Conservation (phyloP, 2,329 filamentous ascomycete genomes). For the Neopestalotiopsis clavispora region DNA sequence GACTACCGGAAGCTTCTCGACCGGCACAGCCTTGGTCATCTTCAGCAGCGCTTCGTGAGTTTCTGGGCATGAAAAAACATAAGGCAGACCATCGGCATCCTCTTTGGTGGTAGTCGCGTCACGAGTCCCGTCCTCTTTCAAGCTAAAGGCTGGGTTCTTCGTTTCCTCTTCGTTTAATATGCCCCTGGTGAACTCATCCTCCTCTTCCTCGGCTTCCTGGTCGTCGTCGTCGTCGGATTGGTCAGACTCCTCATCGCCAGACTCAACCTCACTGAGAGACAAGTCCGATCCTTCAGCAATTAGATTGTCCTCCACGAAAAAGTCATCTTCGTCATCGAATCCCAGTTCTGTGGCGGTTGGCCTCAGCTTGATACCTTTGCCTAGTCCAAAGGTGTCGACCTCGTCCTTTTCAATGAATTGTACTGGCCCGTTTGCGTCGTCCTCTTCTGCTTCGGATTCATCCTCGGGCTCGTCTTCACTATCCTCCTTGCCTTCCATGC, state of each 20-base stretch:
- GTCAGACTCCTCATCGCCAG: slow-evolving; percentile 48
- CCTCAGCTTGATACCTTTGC: slow-evolving; percentile 60
- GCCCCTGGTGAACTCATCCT: slow-evolving; percentile 76
- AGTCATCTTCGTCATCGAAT: slow-evolving; percentile 94
- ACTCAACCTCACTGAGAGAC: slow-evolving; percentile 15
- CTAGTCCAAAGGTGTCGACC: slow-evolving; percentile 64
- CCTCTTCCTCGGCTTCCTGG: slow-evolving; percentile 48
- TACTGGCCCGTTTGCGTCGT: slow-evolving; percentile 23
- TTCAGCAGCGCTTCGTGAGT: slow-evolving; percentile 76
- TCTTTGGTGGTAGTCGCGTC: slow-evolving; percentile 49
- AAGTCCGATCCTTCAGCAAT: slow-evolving; percentile 63
- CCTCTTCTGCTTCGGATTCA: slow-evolving; percentile 36
- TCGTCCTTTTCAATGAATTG: slow-evolving; percentile 47
- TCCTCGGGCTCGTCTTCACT: slow-evolving; percentile 44
- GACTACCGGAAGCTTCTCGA: slow-evolving; percentile 73
- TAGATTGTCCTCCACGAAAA: slow-evolving; percentile 86
- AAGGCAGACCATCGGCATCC: slow-evolving; percentile 69
- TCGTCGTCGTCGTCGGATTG: slow-evolving; percentile 55
- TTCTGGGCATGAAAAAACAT: slow-evolving; percentile 84
- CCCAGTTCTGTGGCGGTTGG: slow-evolving; percentile 67
- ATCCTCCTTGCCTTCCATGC: slow-evolving; percentile 81
- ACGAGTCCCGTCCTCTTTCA: slow-evolving; percentile 34
- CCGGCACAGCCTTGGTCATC: slow-evolving; percentile 64
- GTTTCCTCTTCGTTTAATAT: slow-evolving; percentile 65
- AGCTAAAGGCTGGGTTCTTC: slow-evolving; percentile 56